Conservation (phyloP, 805 yeast genomes). For the Saturnispora sanitii region DNA sequence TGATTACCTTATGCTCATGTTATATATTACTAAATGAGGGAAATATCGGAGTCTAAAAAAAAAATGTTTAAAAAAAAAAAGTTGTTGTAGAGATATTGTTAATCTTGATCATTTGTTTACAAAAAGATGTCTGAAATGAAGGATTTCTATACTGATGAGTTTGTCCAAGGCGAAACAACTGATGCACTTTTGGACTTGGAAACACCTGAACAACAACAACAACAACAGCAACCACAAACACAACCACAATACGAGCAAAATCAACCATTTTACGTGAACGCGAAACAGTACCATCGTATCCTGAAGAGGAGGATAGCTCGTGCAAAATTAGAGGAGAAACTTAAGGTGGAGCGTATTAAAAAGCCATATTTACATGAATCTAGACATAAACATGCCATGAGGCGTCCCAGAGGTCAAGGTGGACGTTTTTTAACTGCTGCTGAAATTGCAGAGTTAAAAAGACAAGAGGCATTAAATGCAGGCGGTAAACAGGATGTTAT, state of each 20-base stretch:
- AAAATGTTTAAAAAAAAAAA: no score
- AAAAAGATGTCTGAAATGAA: background rate
- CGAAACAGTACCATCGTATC: conserved; percentile 94
- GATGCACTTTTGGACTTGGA: background rate
- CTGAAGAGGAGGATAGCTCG: conserved; percentile 88
- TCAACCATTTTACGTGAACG: conserved; percentile 95
- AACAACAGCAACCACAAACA: conserved; percentile 3
- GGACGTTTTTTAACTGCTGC: conserved; percentile 96
- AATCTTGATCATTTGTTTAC: background rate
- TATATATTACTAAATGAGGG: no score
- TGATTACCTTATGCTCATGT: no score
- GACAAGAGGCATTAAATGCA: background rate
- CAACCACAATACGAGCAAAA: conserved; percentile 30
- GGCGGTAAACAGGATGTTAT: background rate
- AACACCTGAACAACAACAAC: conserved; percentile 5
- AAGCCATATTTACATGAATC: conserved; percentile 94
- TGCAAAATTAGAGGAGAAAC: conserved; percentile 81
- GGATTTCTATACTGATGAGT: conserved; percentile 3
- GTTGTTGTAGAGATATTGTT: no score
- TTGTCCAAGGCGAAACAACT: background rate
- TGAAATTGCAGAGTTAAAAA: conserved; percentile 51
- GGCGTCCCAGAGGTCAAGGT: conserved; percentile 98
- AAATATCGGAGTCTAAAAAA: background rate
- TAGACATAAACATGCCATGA: conserved; percentile 97
- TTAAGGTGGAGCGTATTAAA: conserved; percentile 81